Percentiles rank a stretch among this genome's conserved stretches.
These are phyloP conservation scores for Kodamaea lidongshanica DNA, from an alignment of 805 yeast genomes.

Conservation along the genomic window DNA sequence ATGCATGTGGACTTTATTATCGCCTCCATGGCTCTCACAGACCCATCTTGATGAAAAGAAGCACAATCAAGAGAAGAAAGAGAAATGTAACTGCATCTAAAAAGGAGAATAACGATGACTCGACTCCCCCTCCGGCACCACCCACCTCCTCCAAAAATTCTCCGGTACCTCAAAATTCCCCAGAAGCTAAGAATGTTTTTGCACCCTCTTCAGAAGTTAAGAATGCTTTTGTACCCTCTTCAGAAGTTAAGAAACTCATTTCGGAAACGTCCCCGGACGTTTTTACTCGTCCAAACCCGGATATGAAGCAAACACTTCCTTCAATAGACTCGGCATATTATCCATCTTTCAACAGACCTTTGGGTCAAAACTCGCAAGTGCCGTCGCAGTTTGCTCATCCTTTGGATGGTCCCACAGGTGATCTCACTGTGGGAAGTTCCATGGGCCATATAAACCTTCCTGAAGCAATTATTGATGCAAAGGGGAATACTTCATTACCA, in stretches of 20 bases:
- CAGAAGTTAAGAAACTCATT: neutral
- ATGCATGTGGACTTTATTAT: constrained; percentile 80
- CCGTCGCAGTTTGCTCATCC: constrained; percentile 1
- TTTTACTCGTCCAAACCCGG: neutral
- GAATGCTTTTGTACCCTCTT: neutral
- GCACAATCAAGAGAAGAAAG: constrained; percentile 68
- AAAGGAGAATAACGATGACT: constrained; percentile 1
- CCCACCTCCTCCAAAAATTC: constrained; percentile 1
- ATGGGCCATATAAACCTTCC: too few relatives aligned
- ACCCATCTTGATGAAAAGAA: constrained; percentile 68
- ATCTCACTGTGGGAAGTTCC: too few relatives aligned
- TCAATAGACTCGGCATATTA: too few relatives aligned
- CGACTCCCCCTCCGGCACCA: constrained; percentile 1
- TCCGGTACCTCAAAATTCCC: neutral
- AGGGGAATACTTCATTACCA: neutral
- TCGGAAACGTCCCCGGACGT: neutral
- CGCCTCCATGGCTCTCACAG: constrained; percentile 70
- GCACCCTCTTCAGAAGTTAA: neutral
- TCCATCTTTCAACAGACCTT: too few relatives aligned
- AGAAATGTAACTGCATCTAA: constrained; percentile 26
- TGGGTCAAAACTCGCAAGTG: neutral
- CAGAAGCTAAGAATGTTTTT: neutral
- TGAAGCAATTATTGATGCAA: neutral
- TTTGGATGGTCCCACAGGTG: too few relatives aligned
- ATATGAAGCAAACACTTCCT: too few relatives aligned